phyloP scores from a whole-genome alignment of 2,329 filamentous ascomycete species.

The Zarea fungicola region DNA sequence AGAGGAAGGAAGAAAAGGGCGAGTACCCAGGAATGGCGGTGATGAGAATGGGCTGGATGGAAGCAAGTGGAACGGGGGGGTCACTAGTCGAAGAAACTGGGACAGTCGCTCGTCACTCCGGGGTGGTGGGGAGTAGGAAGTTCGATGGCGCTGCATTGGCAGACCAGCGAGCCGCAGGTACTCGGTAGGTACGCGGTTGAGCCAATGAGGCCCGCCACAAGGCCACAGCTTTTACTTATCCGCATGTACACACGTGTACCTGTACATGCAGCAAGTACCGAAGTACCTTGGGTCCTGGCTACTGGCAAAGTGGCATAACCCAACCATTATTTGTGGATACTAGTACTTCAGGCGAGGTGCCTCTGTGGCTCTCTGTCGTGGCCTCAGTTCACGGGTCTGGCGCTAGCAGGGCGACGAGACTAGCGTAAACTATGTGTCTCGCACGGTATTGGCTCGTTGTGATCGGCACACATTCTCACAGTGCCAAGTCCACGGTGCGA shows the following conservation, averaged over 20 bases:
- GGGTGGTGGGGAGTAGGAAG: constrained; percentile 9
- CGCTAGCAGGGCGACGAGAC: constrained; percentile 5
- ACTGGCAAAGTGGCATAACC: no score
- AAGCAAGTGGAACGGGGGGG: constrained; percentile 15
- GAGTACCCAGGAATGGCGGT: constrained; percentile 14
- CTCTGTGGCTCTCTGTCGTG: neutral
- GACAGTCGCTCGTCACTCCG: constrained; percentile 10
- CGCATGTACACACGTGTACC: no score
- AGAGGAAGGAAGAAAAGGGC: constrained; percentile 10
- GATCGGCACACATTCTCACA: constrained; percentile 7
- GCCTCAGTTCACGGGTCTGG: constrained; percentile 4
- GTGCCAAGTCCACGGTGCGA: neutral
- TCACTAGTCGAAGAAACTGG: constrained; percentile 14
- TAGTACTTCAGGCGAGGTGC: no score
- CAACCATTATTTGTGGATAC: no score
- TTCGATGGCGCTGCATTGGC: constrained; percentile 12
- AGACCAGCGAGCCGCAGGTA: constrained; percentile 5
- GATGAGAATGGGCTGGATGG: constrained; percentile 15
- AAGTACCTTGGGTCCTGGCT: no score
- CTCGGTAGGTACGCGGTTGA: no score
- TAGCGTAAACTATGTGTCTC: constrained; percentile 12
- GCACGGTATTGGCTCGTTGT: constrained; percentile 5
- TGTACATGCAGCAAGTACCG: neutral
- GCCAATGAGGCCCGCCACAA: neutral
- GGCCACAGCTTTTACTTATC: no score